A percentile compares a stretch with the other conserved stretches of the same genome.
phyloP scores from a whole-genome alignment of 2,329 filamentous ascomycete genomes.

The Bipolaris victoriae region DNA sequence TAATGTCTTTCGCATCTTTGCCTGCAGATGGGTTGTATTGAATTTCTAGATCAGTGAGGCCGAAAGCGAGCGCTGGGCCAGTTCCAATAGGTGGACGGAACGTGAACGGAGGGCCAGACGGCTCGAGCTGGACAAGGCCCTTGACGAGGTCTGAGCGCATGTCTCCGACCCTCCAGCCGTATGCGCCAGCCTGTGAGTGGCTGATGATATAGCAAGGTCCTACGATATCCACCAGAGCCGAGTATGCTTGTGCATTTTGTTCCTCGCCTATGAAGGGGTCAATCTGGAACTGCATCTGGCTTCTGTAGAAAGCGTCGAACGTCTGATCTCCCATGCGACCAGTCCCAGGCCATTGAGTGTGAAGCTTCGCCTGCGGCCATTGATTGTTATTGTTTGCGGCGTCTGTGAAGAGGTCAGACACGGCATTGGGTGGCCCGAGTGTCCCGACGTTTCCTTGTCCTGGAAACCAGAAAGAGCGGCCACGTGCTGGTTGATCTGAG shows the following conservation, averaged over 20 bases:
- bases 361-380: conserved; percentile 52
- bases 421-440: conserved; percentile 6
- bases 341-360: conserved; percentile 53
- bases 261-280: conserved; percentile 31
- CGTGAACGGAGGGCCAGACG: conserved; percentile 58
- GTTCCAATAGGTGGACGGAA: neutral
- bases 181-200: conserved; percentile 58
- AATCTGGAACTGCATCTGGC: conserved; percentile 46
- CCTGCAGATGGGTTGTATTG: neutral
- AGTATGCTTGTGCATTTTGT: conserved; percentile 41
- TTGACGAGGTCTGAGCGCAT: conserved; percentile 55
- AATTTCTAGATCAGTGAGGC: neutral
- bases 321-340: conserved; percentile 51
- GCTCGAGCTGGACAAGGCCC: conserved; percentile 59
- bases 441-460: neutral
- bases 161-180: conserved; percentile 52
- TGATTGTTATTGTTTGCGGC: conserved; percentile 3
- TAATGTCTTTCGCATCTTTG: neutral
- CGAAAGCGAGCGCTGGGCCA: neutral
- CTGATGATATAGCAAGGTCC: conserved; percentile 52
- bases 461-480: conserved; percentile 49
- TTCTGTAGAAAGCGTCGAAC: conserved; percentile 58
- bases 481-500: conserved; percentile 55
- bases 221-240: conserved; percentile 51
- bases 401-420: conserved; percentile 15